phyloP scores from a whole-genome alignment of 2,329 filamentous ascomycete species.

The Daldinia eschscholtzii region DNA sequence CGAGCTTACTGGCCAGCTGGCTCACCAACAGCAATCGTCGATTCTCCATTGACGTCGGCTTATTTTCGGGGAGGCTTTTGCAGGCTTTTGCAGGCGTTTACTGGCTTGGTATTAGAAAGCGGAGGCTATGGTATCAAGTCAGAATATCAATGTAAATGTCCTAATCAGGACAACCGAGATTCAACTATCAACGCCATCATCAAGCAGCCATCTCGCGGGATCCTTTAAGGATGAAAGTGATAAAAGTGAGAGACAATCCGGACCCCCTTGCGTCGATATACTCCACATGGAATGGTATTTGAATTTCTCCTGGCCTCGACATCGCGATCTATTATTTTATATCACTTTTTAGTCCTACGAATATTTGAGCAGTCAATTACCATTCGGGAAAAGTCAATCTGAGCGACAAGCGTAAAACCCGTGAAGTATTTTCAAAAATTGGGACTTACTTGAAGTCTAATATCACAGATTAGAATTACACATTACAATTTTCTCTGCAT shows the following conservation, averaged over 20 bases:
- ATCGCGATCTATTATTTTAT: not conserved
- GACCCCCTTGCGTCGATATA: slow-evolving; percentile 19
- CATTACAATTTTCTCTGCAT: not conserved
- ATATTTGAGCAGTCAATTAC: not conserved
- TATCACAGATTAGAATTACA: not conserved
- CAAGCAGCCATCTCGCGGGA: slow-evolving; percentile 21
- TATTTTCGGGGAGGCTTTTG: slow-evolving; percentile 35
- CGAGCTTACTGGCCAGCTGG: slow-evolving; percentile 20
- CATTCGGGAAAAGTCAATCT: not conserved
- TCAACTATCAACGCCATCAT: slow-evolving; percentile 31
- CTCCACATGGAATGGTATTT: slow-evolving; percentile 21
- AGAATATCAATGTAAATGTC: slow-evolving; percentile 20
- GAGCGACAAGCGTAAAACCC: not conserved
- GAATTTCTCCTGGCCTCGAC: not conserved
- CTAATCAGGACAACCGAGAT: slow-evolving; percentile 15
- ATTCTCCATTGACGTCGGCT: slow-evolving; percentile 33
- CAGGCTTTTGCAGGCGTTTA: slow-evolving; percentile 31
- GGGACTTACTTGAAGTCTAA: not conserved
- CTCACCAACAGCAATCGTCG: slow-evolving; percentile 33
- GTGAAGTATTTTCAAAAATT: not conserved
- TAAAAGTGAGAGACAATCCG: slow-evolving; percentile 7
- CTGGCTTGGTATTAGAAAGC: slow-evolving; percentile 16
- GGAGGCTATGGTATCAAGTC: slow-evolving; percentile 10
- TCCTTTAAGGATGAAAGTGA: slow-evolving; percentile 13
- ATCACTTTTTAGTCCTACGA: not conserved